Evolutionary conservation across 805 yeast genomes (phyloP).

Genomic region (Sungouiella blattae): DNA sequence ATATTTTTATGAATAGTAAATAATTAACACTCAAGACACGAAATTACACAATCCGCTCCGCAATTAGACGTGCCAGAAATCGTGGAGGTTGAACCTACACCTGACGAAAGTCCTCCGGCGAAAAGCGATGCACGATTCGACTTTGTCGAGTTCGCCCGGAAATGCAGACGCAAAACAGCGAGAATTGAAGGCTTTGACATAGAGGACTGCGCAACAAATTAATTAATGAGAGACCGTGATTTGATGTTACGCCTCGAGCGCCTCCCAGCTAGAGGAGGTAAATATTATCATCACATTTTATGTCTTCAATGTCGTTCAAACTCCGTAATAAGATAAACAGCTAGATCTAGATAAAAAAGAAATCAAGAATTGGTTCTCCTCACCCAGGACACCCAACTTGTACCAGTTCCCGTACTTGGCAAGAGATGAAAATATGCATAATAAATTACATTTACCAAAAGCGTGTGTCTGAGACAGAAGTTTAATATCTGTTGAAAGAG

Average conservation of each 20-base stretch:
- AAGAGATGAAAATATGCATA: too few relatives aligned
- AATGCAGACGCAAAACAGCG: conserved; percentile 39
- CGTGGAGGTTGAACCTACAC: not conserved
- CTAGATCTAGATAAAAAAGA: too few relatives aligned
- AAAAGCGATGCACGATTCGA: conserved; percentile 34
- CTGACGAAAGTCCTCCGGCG: not conserved
- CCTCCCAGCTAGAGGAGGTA: conserved; percentile 20
- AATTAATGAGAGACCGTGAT: conserved; percentile 33
- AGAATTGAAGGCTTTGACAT: conserved; percentile 20
- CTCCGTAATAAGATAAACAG: too few relatives aligned
- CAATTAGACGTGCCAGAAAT: not conserved
- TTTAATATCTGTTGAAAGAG: too few relatives aligned
- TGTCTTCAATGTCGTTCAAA: too few relatives aligned
- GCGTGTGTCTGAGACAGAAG: too few relatives aligned
- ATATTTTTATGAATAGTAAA: too few relatives aligned
- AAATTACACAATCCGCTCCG: conserved; percentile 1
- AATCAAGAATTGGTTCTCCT: too few relatives aligned
- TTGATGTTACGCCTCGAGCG: conserved; percentile 33
- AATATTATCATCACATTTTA: conserved; percentile 18
- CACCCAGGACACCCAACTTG: too few relatives aligned
- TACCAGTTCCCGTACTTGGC: too few relatives aligned
- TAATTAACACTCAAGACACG: too few relatives aligned
- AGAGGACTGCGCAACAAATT: conserved; percentile 27
- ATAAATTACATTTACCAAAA: too few relatives aligned
- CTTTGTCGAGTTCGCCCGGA: conserved; percentile 53